A percentile compares a stretch with the other conserved stretches of the same genome.
Evolutionary conservation across 495 filamentous ascomycete species (phyloP).

Genomic region (Podospora bellae-mahoneyi): DNA sequence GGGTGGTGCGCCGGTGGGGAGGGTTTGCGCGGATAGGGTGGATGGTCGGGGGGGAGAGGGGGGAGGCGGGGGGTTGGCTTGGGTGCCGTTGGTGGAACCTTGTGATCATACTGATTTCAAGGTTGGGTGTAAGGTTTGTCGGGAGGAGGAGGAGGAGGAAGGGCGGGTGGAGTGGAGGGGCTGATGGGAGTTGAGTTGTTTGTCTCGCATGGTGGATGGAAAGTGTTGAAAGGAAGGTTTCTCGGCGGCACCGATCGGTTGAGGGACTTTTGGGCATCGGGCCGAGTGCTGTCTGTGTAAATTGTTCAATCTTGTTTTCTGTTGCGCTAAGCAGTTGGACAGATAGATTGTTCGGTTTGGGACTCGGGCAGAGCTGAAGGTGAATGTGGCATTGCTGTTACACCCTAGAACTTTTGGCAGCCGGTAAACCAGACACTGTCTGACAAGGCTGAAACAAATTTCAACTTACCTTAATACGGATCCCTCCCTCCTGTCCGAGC

Average conservation of each 20-base stretch:
- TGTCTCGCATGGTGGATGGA: too few species aligned
- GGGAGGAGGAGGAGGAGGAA: background rate
- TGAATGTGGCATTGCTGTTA: background rate
- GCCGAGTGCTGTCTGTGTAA: background rate
- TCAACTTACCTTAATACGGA: background rate
- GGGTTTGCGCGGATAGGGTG: constrained; percentile 38
- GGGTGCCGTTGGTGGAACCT: constrained; percentile 20
- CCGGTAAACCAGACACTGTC: background rate
- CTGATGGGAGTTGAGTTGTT: background rate
- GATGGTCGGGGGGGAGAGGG: background rate
- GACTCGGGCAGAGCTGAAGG: background rate
- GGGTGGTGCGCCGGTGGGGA: constrained; percentile 40
- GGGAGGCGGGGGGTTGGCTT: background rate
- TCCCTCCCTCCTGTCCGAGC: background rate
- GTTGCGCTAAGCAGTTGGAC: background rate
- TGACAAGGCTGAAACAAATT: background rate
- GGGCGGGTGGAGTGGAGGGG: background rate
- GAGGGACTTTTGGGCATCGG: background rate
- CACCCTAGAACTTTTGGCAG: background rate
- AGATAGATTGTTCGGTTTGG: too few species aligned
- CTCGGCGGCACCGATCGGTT: background rate
- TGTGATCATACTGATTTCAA: constrained; percentile 27
- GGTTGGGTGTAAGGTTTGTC: constrained; percentile 20
- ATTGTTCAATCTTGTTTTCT: background rate
- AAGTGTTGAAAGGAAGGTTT: background rate